These are phyloP conservation scores for Globisporangium spinosum DNA, from an alignment of 352 stramenopile genomes.

Conservation along the genomic window DNA sequence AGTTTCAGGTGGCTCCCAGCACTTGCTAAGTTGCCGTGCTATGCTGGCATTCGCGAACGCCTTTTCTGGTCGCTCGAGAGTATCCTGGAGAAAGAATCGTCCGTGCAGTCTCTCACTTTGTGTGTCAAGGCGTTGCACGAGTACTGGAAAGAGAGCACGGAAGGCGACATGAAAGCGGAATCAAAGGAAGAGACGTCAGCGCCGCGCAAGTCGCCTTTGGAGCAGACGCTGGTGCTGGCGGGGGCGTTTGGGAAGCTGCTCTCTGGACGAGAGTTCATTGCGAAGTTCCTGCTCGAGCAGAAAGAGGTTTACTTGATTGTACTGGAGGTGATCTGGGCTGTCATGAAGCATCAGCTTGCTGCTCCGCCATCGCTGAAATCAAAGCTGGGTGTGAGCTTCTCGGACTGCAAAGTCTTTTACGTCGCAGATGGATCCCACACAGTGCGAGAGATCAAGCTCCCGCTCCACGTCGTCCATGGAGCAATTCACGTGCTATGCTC, in stretches of 20 bases:
- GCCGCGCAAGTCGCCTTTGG: slow-evolving; percentile 34
- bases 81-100: slow-evolving; percentile 70
- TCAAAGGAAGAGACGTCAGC: not conserved
- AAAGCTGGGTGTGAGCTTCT: slow-evolving; percentile 49
- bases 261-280: slow-evolving; percentile 58
- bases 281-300: slow-evolving; percentile 58
- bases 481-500: slow-evolving; percentile 66
- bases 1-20: slow-evolving; percentile 68
- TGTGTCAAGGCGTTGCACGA: slow-evolving; percentile 67
- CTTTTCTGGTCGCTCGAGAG: slow-evolving; percentile 68
- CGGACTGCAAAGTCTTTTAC: slow-evolving; percentile 82
- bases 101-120: slow-evolving; percentile 52
- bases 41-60: slow-evolving; percentile 43
- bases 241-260: slow-evolving; percentile 67
- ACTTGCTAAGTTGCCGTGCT: slow-evolving; percentile 68
- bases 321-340: slow-evolving; percentile 67
- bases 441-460: slow-evolving; percentile 77
- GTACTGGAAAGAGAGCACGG: slow-evolving; percentile 46
- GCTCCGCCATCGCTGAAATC: slow-evolving; percentile 51
- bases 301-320: slow-evolving; percentile 53
- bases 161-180: slow-evolving; percentile 9
- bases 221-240: slow-evolving; percentile 59
- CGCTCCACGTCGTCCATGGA: slow-evolving; percentile 61
- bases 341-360: slow-evolving; percentile 61
- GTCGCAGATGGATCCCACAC: slow-evolving; percentile 54